Evolutionary conservation across 2,329 filamentous ascomycete genomes (phyloP).

Genomic region (Beauveria asiatica): DNA sequence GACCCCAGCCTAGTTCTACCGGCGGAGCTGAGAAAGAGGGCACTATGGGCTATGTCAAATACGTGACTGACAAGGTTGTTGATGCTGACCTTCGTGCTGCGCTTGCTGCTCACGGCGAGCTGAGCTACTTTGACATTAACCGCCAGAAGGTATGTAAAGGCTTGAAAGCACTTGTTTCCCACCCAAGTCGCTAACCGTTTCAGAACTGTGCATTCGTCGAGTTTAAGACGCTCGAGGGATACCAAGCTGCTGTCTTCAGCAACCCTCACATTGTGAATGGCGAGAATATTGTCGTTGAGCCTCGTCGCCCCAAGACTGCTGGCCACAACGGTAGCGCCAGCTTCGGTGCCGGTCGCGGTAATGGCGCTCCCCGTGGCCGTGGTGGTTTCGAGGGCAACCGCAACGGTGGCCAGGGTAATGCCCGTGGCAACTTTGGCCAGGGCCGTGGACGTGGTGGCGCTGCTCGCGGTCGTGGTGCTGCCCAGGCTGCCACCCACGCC

Average conservation of each 20-base stretch:
- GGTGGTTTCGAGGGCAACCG: constrained; percentile 61
- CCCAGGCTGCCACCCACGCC: constrained; percentile 42
- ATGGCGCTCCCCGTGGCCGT: constrained; percentile 53
- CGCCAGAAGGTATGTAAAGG: constrained; percentile 63
- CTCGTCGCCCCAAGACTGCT: constrained; percentile 69
- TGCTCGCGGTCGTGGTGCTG: constrained; percentile 54
- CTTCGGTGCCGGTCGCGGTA: constrained; percentile 54
- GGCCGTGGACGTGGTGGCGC: constrained; percentile 58
- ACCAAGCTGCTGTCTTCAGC: constrained; percentile 70
- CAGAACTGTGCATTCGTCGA: constrained; percentile 97
- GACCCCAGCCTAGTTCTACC: constrained; percentile 57
- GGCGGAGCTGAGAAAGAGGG: constrained; percentile 61
- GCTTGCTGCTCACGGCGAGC: constrained; percentile 62
- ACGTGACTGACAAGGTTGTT: constrained; percentile 82
- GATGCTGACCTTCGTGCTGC: constrained; percentile 61
- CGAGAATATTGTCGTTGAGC: constrained; percentile 79
- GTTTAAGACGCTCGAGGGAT: constrained; percentile 72
- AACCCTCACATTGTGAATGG: constrained; percentile 82
- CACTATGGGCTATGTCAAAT: constrained; percentile 87
- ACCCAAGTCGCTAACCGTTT: constrained; percentile 14
- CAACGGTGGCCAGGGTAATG: constrained; percentile 57
- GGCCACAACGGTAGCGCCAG: constrained; percentile 59
- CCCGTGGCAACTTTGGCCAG: constrained; percentile 60
- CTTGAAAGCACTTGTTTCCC: background rate
- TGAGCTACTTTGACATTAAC: constrained; percentile 70